Evolutionary conservation across 257 asterid species (phyloP).

Genomic region (Cordia subcordata): DNA sequence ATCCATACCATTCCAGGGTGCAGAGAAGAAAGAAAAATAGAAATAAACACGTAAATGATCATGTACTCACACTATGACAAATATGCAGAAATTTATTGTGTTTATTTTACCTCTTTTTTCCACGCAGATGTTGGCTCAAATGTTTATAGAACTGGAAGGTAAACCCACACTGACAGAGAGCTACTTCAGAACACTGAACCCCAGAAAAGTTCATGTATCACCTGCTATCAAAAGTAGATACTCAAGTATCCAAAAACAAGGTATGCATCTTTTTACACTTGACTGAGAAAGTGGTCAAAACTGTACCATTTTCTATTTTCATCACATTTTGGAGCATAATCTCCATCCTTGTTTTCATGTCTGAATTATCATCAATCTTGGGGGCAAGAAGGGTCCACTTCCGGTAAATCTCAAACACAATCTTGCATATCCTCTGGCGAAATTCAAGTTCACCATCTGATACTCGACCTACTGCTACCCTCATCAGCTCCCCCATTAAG

Average conservation of each 20-base stretch:
- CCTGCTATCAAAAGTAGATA: too few relatives aligned
- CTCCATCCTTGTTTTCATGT: conserved; percentile 90
- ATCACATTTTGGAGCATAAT: conserved; percentile 90
- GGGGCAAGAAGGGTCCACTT: conserved; percentile 71
- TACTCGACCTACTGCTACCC: conserved; percentile 91
- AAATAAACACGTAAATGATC: neutral
- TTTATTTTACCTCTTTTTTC: too few relatives aligned
- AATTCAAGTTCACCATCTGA: conserved; percentile 89
- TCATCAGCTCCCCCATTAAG: conserved; percentile 94
- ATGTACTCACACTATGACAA: too few relatives aligned
- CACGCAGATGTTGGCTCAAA: too few relatives aligned
- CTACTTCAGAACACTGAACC: too few relatives aligned
- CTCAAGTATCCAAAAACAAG: neutral
- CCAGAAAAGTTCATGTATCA: too few relatives aligned
- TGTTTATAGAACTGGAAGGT: too few relatives aligned
- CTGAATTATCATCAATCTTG: conserved; percentile 65
- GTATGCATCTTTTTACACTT: neutral
- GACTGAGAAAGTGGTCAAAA: conserved; percentile 5
- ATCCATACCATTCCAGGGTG: too few relatives aligned
- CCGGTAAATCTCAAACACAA: conserved; percentile 81
- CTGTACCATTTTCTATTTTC: conserved; percentile 83
- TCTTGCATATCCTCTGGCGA: conserved; percentile 73
- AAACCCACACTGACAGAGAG: too few relatives aligned
- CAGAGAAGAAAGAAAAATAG: neutral
- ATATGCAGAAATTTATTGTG: too few relatives aligned